Base-by-base conservation (phyloP, 306 rosid genomes). In the Begonia peltatifolia region DNA sequence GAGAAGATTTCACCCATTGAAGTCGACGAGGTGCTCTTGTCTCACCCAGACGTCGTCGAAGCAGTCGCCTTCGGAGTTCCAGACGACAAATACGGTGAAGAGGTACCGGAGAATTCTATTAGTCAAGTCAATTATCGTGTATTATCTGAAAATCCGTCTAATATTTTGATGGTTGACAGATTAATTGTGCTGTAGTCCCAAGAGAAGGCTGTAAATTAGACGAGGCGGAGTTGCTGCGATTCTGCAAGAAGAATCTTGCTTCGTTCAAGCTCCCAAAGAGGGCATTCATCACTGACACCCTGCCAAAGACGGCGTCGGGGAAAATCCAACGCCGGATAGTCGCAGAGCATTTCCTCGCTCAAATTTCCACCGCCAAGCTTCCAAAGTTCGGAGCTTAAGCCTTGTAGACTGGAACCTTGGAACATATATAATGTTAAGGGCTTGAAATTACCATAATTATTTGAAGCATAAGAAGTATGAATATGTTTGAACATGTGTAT, bases 1-100 rank as follows among this genome's bases (percentile, higher is more conserved):
- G 97, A 90, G 66, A 90, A 90, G 60, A 90, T 90, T 69, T 90
- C 97, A 46, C 97, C 97, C 7, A 80, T 85, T 35, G 97, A 90
- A 73, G 94, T 85, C 22, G 97, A 90, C 55, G 76, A 87, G 1
- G 94, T 85, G 47, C 80, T 90, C 12, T 51, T 90, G 46, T 67
- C 87, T 4, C 85, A 85, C 52, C 74, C 94, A 1, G 84, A 74
- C 13, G 15, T 80, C 50, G 80, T 77, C 53, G 95, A 90, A 12
- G 97, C 85, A 0, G 95, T 90, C 30, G 84, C 87, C 42, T 90
- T 90, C 49, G 95, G 95, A 61, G 95, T 85, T 4, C 82, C 97
- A 1, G 87, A 90, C 54, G 80, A 71, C 6, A 90, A 90, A 57
- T 90, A 90, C 48, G 97, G 97, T 1, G 97, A 90, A 64, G 97